These are phyloP conservation scores for Iris macrosiphon DNA, from an alignment of 106 monocot genomes.

Conservation along the genomic window DNA sequence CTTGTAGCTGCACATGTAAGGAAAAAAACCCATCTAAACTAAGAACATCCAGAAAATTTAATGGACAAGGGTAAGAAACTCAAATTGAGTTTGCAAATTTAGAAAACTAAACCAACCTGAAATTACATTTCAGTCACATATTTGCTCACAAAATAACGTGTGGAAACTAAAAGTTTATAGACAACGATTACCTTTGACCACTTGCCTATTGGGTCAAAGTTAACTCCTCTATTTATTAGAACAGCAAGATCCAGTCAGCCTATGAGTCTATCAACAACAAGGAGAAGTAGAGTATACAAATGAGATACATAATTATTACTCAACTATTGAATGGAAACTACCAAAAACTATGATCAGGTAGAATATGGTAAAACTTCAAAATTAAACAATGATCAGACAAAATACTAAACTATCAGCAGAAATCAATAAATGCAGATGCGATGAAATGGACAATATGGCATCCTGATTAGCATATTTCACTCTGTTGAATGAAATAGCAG, in stretches of 20 bases:
- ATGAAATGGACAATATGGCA: too few species aligned
- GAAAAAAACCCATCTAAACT: conserved; percentile 4
- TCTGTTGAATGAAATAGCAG: too few species aligned
- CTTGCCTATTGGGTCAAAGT: conserved; percentile 70
- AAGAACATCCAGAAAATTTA: too few species aligned
- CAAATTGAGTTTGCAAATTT: conserved; percentile 12
- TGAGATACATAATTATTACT: too few species aligned
- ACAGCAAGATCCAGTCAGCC: conserved; percentile 79
- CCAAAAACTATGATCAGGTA: neutral
- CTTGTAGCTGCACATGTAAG: conserved; percentile 95
- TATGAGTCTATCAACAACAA: conserved; percentile 57
- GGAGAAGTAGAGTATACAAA: too few species aligned
- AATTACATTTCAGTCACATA: neutral
- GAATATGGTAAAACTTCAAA: neutral
- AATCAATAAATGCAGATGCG: neutral
- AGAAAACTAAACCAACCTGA: conserved; percentile 82
- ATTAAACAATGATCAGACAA: too few species aligned
- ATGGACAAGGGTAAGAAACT: neutral
- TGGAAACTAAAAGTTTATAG: neutral
- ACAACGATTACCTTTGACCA: conserved; percentile 80
- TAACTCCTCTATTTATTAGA: conserved; percentile 73
- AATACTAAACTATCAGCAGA: too few species aligned
- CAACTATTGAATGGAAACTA: too few species aligned
- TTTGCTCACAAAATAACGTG: neutral
- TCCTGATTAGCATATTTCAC: too few species aligned